A percentile compares a stretch with the other conserved stretches of the same genome.
Conservation (phyloP, 129 eudicot genomes). For the Saussurea involucrata region DNA sequence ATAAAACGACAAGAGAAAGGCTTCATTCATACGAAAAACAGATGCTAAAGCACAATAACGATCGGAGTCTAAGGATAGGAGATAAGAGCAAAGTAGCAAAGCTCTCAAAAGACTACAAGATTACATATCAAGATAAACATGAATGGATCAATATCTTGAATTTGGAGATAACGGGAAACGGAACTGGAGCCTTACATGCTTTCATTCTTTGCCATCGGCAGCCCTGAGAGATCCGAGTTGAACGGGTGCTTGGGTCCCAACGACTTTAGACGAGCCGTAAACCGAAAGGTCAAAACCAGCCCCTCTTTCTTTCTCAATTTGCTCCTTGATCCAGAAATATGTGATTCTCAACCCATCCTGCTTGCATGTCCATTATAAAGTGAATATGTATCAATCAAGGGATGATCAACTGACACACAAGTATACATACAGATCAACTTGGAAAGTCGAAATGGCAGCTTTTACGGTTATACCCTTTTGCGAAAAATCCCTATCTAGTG, state of each 20-base stretch:
- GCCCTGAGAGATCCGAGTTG: constrained; percentile 94
- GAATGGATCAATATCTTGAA: not conserved
- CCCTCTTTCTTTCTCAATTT: constrained; percentile 80
- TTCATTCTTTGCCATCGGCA: constrained; percentile 96
- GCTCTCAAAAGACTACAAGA: not conserved
- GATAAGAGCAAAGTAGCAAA: constrained; percentile 27
- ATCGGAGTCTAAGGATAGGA: not conserved
- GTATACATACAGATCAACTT: not conserved
- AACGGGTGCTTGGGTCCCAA: constrained; percentile 96
- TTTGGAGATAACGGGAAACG: not conserved
- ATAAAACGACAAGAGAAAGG: not conserved
- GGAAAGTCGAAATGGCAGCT: not conserved
- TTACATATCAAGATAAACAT: constrained; percentile 16
- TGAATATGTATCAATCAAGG: not conserved
- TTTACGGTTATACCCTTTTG: not conserved
- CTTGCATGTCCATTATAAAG: constrained; percentile 5
- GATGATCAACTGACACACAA: not conserved
- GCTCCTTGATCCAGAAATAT: constrained; percentile 98
- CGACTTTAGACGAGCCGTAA: constrained; percentile 94
- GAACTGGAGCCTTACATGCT: not conserved
- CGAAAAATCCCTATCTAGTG: not conserved
- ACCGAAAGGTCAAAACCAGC: constrained; percentile 60
- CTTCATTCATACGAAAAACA: not conserved
- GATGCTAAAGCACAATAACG: constrained; percentile 5
- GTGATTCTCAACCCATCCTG: constrained; percentile 97